Base-by-base conservation (phyloP, 371 early-diverging fungal species). In the Mortierella sp. region DNA sequence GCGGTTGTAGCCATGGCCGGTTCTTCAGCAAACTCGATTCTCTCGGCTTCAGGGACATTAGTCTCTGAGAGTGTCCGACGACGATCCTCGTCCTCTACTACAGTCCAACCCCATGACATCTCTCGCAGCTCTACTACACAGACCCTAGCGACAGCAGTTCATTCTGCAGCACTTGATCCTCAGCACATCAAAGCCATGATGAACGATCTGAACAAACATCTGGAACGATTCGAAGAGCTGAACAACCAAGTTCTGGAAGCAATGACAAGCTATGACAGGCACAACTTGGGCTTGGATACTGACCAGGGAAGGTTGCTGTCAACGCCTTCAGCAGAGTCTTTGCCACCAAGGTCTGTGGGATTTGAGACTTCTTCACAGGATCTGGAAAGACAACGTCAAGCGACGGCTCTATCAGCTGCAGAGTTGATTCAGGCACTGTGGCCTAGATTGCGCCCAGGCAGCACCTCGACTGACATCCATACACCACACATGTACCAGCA, bases 201-300 rank as follows among this genome's bases (percentile, higher is more conserved):
- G 17, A 34, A 47, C 24, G 47, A 65, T 27, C 46, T 65, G 28
- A 27, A 50, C 9, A 51, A 19, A 28, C 22, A 56, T 10, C 57
- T 59, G 2, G 71, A 71, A n/a, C 51, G 31, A 8, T 34, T 71
- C 14, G 60, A 71, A 22, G 37, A 31, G 21, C 24, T 71, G 43
- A 71, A 56, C 27, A 66, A 71, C 10, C 61, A 60, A 37, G 45
- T 71, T 8, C 22, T 71, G 45, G 71, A 60, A 5, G 66, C 58
- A 3, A 46, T 66, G 66, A 54, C 66, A 9, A 25, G 12, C 16
- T 54, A 29, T 19, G 43, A 48, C 25, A 47, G 47, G 25, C 14
- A 1, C 3, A 50, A 41, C 6, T 24, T 49, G 16, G 54, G 49
- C 7, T 22, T 58, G 48, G 27, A 48, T 1, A 7, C 28, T 22